Conservation (phyloP, 192 early-diverging fungal genomes). For the Umbelopsis sp. region DNA sequence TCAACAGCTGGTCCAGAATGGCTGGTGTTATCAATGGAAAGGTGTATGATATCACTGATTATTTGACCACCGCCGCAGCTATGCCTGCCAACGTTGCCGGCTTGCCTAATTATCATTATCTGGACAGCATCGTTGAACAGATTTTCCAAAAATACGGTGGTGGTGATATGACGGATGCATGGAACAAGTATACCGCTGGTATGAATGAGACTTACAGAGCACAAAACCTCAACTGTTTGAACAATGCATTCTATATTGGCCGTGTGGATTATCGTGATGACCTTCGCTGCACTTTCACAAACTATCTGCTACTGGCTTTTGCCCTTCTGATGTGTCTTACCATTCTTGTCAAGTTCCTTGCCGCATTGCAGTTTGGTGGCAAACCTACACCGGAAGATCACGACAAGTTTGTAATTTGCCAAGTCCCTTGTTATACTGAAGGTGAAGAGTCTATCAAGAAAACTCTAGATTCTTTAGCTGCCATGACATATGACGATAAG, state of each 20-base stretch:
- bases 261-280: constrained; percentile 63
- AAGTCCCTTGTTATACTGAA: constrained; percentile 97
- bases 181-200: constrained; percentile 33
- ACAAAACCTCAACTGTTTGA: constrained; percentile 56
- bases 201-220: constrained; percentile 28
- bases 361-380: constrained; percentile 76
- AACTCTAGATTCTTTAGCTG: constrained; percentile 84
- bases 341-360: constrained; percentile 79
- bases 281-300: constrained; percentile 59
- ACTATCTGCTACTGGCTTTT: constrained; percentile 66
- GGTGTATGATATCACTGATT: constrained; percentile 71
- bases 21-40: constrained; percentile 59
- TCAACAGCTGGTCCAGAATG: constrained; percentile 48
- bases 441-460: constrained; percentile 82
- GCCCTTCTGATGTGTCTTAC: constrained; percentile 70
- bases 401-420: constrained; percentile 96
- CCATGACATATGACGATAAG: constrained; percentile 84
- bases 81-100: constrained; percentile 25
- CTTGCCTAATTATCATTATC: constrained; percentile 41
- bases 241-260: constrained; percentile 69
- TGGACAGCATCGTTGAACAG: constrained; percentile 37
- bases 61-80: constrained; percentile 54
- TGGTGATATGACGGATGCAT: constrained; percentile 51
- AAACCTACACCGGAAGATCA: constrained; percentile 81
- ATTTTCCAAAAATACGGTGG: constrained; percentile 51